These are phyloP conservation scores for Cinnamomum micranthum DNA, from an alignment of 164 flowering plant genomes.

Conservation along the genomic window DNA sequence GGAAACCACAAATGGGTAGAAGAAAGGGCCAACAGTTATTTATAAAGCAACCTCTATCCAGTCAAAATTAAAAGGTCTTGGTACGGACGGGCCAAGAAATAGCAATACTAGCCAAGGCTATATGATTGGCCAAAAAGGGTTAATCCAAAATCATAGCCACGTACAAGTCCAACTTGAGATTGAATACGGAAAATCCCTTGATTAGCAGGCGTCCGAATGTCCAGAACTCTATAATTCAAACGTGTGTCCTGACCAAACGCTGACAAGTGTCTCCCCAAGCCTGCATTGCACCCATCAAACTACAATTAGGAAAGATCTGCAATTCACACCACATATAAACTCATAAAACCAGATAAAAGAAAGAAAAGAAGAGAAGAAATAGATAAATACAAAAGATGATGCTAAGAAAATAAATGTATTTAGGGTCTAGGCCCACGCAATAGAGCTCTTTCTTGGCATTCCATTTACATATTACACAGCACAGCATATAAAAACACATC, in stretches of 20 bases:
- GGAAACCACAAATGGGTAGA: too few species aligned
- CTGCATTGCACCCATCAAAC: slow-evolving; percentile 48
- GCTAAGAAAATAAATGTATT: too few species aligned
- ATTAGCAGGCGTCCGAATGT: slow-evolving; percentile 85
- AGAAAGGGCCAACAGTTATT: background rate
- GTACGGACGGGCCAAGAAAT: background rate
- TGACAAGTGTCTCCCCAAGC: slow-evolving; percentile 74
- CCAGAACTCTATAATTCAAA: slow-evolving; percentile 69
- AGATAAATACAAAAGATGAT: too few species aligned
- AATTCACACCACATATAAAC: background rate
- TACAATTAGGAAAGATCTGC: too few species aligned
- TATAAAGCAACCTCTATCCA: background rate
- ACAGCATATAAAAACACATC: background rate
- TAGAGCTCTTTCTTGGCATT: background rate
- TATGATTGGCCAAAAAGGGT: background rate
- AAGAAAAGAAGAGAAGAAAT: background rate
- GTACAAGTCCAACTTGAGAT: slow-evolving; percentile 65
- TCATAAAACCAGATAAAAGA: background rate
- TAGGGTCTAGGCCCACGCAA: background rate
- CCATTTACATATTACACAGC: background rate
- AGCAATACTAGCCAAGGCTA: background rate
- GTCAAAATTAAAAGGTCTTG: background rate
- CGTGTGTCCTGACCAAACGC: slow-evolving; percentile 92
- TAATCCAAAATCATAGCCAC: slow-evolving; percentile 11
- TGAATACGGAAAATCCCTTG: slow-evolving; percentile 83